These are phyloP conservation scores for Linderniella brevidens DNA, from an alignment of 257 asterid species.

Conservation along the genomic window DNA sequence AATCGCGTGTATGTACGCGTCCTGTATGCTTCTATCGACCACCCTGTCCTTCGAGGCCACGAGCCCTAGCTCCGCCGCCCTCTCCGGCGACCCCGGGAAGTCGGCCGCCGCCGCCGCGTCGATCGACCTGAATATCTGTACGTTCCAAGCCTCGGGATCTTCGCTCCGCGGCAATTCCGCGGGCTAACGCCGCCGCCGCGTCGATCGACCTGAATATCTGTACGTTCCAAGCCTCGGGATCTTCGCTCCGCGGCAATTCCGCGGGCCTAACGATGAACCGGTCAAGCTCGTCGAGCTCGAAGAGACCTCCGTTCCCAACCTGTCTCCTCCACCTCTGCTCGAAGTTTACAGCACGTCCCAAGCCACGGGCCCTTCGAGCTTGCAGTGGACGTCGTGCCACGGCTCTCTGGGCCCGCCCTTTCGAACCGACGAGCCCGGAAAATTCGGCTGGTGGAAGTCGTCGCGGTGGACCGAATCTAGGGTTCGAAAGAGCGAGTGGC, in stretches of 20 bases:
- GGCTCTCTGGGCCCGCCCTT: constrained; percentile 97
- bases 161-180: constrained; percentile 16
- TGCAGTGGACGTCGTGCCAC: constrained; percentile 86
- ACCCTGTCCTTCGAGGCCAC: constrained; percentile 49
- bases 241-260: constrained; percentile 17
- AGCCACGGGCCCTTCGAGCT: constrained; percentile 73
- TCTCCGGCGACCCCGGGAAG: constrained; percentile 34
- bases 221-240: constrained; percentile 58
- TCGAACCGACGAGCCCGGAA: constrained; percentile 44
- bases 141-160: constrained; percentile 58
- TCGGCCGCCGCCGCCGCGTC: constrained; percentile 58
- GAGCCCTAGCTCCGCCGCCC: constrained; percentile 38
- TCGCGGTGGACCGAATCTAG: constrained; percentile 35
- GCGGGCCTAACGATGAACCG: constrained; percentile 26
- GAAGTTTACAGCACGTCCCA: constrained; percentile 92
- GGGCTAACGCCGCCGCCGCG: constrained; percentile 50
- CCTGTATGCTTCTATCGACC: constrained; percentile 75
- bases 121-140: constrained; percentile 76
- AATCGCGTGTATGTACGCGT: constrained; percentile 70
- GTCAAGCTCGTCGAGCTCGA: constrained; percentile 27
- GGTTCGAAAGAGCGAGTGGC: constrained; percentile 52
- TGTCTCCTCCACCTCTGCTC: constrained; percentile 85
- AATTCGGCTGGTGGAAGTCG: constrained; percentile 85
- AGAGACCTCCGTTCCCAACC: constrained; percentile 27
- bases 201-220: constrained; percentile 88